A percentile compares a stretch with the other conserved stretches of the same genome.
phyloP scores from a whole-genome alignment of 306 rosid species.

The Betula pendula region DNA sequence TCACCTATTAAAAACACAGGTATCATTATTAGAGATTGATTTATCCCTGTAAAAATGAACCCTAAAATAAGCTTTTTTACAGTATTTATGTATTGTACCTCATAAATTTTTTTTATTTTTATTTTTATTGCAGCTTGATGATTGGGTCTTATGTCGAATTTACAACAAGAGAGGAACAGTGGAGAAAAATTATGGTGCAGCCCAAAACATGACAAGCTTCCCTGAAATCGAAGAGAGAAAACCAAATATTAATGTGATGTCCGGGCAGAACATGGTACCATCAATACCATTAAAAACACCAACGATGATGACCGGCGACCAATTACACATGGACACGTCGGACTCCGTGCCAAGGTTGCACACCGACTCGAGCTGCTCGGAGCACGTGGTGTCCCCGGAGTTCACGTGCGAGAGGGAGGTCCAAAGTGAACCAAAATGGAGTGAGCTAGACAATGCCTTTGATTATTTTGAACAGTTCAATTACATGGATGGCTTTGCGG shows the following conservation, averaged over 20 bases:
- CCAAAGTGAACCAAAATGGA: slow-evolving; percentile 71
- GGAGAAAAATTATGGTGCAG: slow-evolving; percentile 48
- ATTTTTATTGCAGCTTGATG: slow-evolving; percentile 72
- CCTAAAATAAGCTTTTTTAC: too few species aligned
- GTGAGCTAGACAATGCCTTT: slow-evolving; percentile 34
- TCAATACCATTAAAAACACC: background rate
- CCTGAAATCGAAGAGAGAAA: slow-evolving; percentile 56
- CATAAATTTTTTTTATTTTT: background rate
- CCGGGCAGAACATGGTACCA: slow-evolving; percentile 4
- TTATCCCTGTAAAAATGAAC: too few species aligned
- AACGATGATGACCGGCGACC: slow-evolving; percentile 23
- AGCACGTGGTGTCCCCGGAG: slow-evolving; percentile 76
- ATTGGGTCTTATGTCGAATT: slow-evolving; percentile 90
- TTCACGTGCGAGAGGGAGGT: slow-evolving; percentile 70
- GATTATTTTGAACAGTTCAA: slow-evolving; percentile 45
- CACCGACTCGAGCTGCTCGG: slow-evolving; percentile 72
- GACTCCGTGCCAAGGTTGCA: slow-evolving; percentile 67
- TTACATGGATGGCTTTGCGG: slow-evolving; percentile 45
- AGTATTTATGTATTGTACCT: too few species aligned
- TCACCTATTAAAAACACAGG: too few species aligned
- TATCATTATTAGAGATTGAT: too few species aligned
- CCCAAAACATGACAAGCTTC: slow-evolving; percentile 22
- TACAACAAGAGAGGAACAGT: slow-evolving; percentile 87
- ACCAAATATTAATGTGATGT: slow-evolving; percentile 40
- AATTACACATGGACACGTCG: slow-evolving; percentile 49